phyloP scores from a whole-genome alignment of 768 basidiomycete species.

The Suillus paluster region DNA sequence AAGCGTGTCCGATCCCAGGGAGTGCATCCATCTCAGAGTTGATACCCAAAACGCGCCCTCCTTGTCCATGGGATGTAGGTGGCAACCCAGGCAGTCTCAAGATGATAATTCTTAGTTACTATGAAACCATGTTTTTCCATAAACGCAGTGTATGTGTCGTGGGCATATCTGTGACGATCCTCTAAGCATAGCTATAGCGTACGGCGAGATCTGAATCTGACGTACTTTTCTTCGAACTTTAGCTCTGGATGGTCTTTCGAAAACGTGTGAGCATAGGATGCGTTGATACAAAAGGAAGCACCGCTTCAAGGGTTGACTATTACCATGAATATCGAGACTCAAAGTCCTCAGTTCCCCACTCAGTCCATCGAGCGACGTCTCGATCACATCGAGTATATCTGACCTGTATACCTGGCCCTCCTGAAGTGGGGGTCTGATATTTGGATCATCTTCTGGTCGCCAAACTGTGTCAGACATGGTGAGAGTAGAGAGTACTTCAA shows the following conservation, averaged over 20 bases:
- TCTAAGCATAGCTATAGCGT: background rate
- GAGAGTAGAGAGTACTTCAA: background rate
- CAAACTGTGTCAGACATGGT: conserved; percentile 38
- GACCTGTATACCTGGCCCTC: conserved; percentile 50
- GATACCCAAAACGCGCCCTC: conserved; percentile 68
- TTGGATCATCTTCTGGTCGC: conserved; percentile 41
- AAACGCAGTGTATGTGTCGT: conserved; percentile 67
- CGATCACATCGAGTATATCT: conserved; percentile 66
- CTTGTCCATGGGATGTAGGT: conserved; percentile 58
- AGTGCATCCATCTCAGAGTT: conserved; percentile 77
- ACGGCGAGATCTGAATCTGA: background rate
- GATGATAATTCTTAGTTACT: conserved; percentile 57
- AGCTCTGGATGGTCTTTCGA: conserved; percentile 70
- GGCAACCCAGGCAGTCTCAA: conserved; percentile 74
- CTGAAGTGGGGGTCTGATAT: conserved; percentile 26
- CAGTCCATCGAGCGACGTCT: conserved; percentile 55
- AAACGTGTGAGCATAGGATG: background rate
- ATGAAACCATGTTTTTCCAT: conserved; percentile 65
- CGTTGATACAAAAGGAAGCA: background rate
- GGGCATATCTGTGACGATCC: conserved; percentile 52
- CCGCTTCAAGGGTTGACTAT: background rate
- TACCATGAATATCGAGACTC: conserved; percentile 77
- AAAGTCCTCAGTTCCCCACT: conserved; percentile 58
- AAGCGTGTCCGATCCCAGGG: conserved; percentile 59
- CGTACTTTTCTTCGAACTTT: conserved; percentile 67